Evolutionary conservation across 306 rosid genomes (phyloP), one percentile per base, ranked within the genome.

Genomic region (Castanea sativa): DNA sequence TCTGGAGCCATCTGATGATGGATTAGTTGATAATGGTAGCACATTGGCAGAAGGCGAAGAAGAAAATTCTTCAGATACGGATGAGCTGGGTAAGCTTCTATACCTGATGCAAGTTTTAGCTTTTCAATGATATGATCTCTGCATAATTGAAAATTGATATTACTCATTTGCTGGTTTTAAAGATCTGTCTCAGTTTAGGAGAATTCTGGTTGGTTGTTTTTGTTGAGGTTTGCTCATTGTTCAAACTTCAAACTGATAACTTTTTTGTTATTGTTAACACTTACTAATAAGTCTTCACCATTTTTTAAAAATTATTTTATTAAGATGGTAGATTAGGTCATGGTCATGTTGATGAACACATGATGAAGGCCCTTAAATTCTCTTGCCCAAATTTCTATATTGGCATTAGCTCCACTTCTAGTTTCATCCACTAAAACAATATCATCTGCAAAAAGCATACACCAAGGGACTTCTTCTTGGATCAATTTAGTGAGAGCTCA

Each of bases 1-100:
- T 71, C 80, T 95, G 71, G 99, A 95, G 84, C 97, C 94, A 21
- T 73, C 89, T 73, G 92, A 80, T 7, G 92, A 86, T 78, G 94
- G 63, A 73, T 30, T 56, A 23, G 94, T 88, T 60, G 90, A 87
- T 59, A 91, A 71, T 79, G 96, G 87, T 77, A 86, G 71, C 6
- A 32, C 75, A 6, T 73, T 83, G 86, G 89, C 81, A 9, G 91
- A 87, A 70, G 90, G 92, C 57, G 97, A 89, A 73, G 97, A 92
- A 29, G 98, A 95, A 80, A 85, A 88, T 79, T 71, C 73, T 55
- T 90, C 92, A 14, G 96, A 95, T 76, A 73, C 90, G 16, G 96
- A 95, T 57, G 91, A 84, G 30, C 58, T 85, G 19, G 96, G 96
- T 90, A 82, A 59, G 90, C 76, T 79, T 58, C 61, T 8, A 1